These are phyloP conservation scores for Rhizopogon vesiculosus DNA, from an alignment of 768 basidiomycete genomes.

Conservation along the genomic window DNA sequence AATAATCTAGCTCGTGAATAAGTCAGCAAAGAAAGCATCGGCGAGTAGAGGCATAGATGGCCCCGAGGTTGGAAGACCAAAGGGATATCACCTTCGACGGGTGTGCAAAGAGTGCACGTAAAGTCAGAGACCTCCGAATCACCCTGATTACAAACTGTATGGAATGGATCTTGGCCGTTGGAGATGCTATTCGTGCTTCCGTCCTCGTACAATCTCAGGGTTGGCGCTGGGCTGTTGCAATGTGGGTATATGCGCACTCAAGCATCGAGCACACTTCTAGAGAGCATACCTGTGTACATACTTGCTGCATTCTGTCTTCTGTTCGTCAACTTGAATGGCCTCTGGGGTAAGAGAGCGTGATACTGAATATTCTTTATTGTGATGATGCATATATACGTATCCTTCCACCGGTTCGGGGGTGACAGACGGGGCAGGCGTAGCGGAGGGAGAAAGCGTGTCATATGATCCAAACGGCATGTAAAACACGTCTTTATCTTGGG, in stretches of 20 bases:
- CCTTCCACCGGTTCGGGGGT: background rate
- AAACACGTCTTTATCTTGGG: background rate
- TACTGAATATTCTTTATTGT: no score
- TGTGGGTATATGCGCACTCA: background rate
- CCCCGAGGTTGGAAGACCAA: background rate
- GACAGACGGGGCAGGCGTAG: background rate
- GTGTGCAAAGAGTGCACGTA: constrained; percentile 18
- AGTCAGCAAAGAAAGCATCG: background rate
- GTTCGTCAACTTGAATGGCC: background rate
- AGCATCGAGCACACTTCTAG: background rate
- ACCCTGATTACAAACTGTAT: constrained; percentile 15
- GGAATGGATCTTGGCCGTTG: background rate
- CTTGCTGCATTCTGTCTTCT: background rate
- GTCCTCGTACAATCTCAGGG: no score
- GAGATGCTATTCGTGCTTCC: background rate
- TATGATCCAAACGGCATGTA: background rate
- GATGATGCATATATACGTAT: background rate
- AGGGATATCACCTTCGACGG: constrained; percentile 14
- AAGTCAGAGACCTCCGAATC: constrained; percentile 6
- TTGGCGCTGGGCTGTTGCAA: background rate
- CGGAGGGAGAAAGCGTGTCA: background rate
- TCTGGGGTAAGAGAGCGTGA: background rate
- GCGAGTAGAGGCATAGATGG: background rate
- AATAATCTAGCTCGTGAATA: background rate
- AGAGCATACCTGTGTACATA: background rate